Evolutionary conservation across 805 yeast species (phyloP).

Genomic region (Sporopachydermia lactativora): DNA sequence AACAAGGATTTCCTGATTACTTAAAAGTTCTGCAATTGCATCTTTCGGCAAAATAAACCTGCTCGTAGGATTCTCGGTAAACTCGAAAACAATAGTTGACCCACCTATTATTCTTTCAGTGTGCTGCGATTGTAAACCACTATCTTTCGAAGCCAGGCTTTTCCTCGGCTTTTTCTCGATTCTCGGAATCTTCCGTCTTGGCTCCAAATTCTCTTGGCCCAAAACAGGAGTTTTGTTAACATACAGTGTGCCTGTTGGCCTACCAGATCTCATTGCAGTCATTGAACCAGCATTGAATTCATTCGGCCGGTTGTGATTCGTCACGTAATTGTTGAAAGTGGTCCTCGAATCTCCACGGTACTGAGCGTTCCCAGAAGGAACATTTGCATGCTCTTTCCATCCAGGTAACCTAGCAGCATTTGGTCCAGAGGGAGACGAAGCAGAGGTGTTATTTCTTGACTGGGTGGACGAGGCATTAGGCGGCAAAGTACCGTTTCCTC

Average conservation of each 20-base stretch:
- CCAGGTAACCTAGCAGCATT: neutral
- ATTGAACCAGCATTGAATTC: neutral
- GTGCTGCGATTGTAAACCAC: conserved; percentile 1
- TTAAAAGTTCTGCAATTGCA: conserved; percentile 50
- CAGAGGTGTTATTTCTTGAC: neutral
- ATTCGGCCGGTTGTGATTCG: too few species aligned
- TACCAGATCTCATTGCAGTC: neutral
- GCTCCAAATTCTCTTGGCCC: too few species aligned
- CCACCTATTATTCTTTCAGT: conserved; percentile 45
- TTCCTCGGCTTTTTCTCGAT: conserved; percentile 10
- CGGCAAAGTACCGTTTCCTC: conserved; percentile 7
- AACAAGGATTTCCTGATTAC: conserved; percentile 21
- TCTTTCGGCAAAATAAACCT: conserved; percentile 68
- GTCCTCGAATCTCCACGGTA: neutral
- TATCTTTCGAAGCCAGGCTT: conserved; percentile 7
- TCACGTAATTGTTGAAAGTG: too few species aligned
- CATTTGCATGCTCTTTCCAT: too few species aligned
- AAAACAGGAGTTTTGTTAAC: conserved; percentile 4
- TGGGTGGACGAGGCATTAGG: neutral
- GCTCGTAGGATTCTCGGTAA: conserved; percentile 60
- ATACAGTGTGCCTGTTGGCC: neutral
- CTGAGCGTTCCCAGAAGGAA: neutral
- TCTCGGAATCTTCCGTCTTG: conserved; percentile 6
- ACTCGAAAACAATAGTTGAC: conserved; percentile 76
- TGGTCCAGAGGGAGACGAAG: neutral